Percentiles rank a stretch among this genome's conserved stretches.
Conservation (phyloP, 2,329 filamentous ascomycete genomes). For the Eutypella sp. region DNA sequence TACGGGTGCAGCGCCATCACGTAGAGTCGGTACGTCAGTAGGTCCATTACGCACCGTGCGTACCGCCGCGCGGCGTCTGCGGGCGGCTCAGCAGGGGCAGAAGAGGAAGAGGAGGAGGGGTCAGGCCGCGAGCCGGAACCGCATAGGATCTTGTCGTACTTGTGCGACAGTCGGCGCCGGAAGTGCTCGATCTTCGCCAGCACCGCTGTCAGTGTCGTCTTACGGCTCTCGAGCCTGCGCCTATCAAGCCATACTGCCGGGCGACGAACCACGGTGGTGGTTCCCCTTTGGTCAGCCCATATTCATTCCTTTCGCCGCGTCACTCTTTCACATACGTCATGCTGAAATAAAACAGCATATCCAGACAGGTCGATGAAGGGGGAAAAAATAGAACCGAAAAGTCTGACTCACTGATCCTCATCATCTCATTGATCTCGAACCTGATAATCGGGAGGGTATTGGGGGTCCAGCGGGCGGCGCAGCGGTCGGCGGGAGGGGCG, state of each 20-base stretch:
- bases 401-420: constrained; percentile 40
- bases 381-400: neutral
- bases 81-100: constrained; percentile 34
- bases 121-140: no score
- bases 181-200: constrained; percentile 67
- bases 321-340: no score
- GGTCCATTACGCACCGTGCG: constrained; percentile 58
- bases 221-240: constrained; percentile 56
- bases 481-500: constrained; percentile 36
- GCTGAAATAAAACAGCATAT: no score
- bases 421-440: constrained; percentile 70
- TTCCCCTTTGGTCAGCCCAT: neutral
- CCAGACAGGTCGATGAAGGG: neutral
- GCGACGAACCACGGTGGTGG: neutral
- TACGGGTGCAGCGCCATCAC: constrained; percentile 67
- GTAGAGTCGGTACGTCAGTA: constrained; percentile 59
- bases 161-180: constrained; percentile 57
- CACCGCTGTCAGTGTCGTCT: constrained; percentile 57
- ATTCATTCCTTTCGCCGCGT: no score
- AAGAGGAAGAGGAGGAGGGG: no score
- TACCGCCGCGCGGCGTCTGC: constrained; percentile 56
- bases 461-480: constrained; percentile 58
- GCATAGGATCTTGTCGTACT: constrained; percentile 61
- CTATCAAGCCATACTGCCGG: constrained; percentile 60
- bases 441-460: constrained; percentile 64